Evolutionary conservation across 768 basidiomycete genomes (phyloP).

Genomic region (Lyophyllum decastes): DNA sequence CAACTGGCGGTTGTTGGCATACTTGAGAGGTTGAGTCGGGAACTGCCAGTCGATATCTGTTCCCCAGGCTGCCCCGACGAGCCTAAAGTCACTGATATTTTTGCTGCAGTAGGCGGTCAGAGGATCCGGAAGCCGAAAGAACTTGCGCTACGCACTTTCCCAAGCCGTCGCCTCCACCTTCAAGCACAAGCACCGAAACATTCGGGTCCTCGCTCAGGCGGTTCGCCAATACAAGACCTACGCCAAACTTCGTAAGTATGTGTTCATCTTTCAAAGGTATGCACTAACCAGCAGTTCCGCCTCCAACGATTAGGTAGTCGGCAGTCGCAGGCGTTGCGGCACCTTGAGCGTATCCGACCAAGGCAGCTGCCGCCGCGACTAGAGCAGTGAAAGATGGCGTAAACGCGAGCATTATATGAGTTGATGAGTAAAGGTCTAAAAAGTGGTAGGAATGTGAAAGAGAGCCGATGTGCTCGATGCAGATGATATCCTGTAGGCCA

Average conservation of each 20-base stretch:
- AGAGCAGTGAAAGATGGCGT: neutral
- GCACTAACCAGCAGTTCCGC: neutral
- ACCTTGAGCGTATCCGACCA: neutral
- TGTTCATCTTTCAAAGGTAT: neutral
- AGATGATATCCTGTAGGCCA: neutral
- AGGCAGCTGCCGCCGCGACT: neutral
- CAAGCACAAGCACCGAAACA: neutral
- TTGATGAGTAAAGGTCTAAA: neutral
- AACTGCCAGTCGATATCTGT: neutral
- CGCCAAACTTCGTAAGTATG: neutral
- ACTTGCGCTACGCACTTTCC: neutral
- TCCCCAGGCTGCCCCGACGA: conserved; percentile 1
- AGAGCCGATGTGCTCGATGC: neutral
- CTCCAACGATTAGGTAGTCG: neutral
- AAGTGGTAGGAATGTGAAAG: neutral
- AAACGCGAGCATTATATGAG: neutral
- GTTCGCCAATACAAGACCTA: neutral
- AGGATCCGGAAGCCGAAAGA: neutral
- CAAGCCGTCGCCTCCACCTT: neutral
- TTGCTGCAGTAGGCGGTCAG: neutral
- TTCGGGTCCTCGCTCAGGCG: neutral
- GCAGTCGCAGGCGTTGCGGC: neutral
- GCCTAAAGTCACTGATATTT: neutral
- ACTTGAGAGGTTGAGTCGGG: neutral
- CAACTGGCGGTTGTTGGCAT: conserved; percentile 1